Conservation (phyloP, 2,329 filamentous ascomycete genomes). For the Cladophialophora bantiana region DNA sequence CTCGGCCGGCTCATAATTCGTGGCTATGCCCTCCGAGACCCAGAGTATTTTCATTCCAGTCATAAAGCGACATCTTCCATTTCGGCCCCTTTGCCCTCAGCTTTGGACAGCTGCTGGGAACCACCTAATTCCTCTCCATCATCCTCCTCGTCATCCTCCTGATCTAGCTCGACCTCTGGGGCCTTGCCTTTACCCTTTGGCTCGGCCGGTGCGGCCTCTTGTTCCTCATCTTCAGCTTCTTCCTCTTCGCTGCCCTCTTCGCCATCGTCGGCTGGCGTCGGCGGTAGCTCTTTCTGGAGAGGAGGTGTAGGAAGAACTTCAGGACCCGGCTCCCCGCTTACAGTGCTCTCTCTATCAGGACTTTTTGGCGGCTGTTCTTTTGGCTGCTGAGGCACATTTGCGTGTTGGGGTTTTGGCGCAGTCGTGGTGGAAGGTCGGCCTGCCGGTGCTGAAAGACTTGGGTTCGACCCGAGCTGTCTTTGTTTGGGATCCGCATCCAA, state of each 20-base stretch:
- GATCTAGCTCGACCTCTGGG: conserved; percentile 15
- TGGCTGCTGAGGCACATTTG: conserved; percentile 34
- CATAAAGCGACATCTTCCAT: conserved; percentile 42
- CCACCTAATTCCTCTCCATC: conserved; percentile 35
- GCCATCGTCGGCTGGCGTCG: conserved; percentile 36
- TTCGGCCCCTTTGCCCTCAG: conserved; percentile 41
- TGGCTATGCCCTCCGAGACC: not conserved
- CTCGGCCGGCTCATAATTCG: not conserved
- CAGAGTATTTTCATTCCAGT: not conserved
- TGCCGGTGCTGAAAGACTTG: conserved; percentile 24
- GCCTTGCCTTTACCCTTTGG: conserved; percentile 24
- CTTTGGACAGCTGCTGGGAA: conserved; percentile 36
- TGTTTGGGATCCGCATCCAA: conserved; percentile 80
- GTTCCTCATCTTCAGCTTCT: conserved; percentile 31
- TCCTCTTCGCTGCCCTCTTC: conserved; percentile 37
- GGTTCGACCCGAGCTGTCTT: conserved; percentile 55
- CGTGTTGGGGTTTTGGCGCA: conserved; percentile 40
- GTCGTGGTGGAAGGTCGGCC: conserved; percentile 32
- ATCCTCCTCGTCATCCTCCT: conserved; percentile 18
- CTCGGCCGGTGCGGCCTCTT: conserved; percentile 20
- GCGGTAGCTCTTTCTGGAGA: conserved; percentile 34
- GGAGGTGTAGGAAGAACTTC: conserved; percentile 38
- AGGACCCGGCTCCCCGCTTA: conserved; percentile 40
- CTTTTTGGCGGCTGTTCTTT: conserved; percentile 38
- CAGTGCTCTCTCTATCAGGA: conserved; percentile 36